Percentiles rank a stretch among this genome's conserved stretches.
phyloP scores from a whole-genome alignment of 148 eudicot genomes.

The Polygonum maritimum region DNA sequence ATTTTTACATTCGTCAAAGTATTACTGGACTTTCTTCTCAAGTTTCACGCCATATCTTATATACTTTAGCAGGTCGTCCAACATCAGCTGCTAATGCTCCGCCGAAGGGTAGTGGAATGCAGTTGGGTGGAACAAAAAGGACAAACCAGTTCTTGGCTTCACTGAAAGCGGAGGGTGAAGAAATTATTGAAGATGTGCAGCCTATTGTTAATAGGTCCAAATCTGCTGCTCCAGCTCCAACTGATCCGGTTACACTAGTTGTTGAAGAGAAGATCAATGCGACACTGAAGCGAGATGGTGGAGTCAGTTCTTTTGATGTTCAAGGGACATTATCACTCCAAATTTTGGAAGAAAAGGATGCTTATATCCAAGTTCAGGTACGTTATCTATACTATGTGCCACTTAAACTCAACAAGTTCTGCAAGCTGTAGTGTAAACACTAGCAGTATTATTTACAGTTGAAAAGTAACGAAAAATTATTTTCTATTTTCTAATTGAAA shows the following conservation, averaged over 20 bases:
- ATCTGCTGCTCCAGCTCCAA: constrained; percentile 71
- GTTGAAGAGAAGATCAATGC: constrained; percentile 93
- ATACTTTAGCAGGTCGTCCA: constrained; percentile 48
- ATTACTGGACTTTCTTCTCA: background rate
- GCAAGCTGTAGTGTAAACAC: background rate
- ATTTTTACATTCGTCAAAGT: background rate
- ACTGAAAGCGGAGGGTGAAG: constrained; percentile 97
- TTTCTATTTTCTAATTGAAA: too few species aligned
- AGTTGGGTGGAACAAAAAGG: constrained; percentile 84
- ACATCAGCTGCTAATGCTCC: constrained; percentile 81
- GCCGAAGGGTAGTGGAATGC: constrained; percentile 87
- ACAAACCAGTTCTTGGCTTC: constrained; percentile 89
- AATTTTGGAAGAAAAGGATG: constrained; percentile 85
- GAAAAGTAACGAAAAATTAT: too few species aligned
- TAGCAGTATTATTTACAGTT: too few species aligned
- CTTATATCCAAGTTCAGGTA: constrained; percentile 93
- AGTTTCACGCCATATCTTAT: constrained; percentile 1
- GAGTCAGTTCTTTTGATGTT: constrained; percentile 82
- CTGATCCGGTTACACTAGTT: constrained; percentile 85
- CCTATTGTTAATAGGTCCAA: constrained; percentile 57
- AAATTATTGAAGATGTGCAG: constrained; percentile 80
- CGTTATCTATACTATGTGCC: constrained; percentile 26
- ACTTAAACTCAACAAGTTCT: constrained; percentile 18
- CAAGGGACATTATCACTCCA: constrained; percentile 91
- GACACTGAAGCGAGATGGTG: constrained; percentile 80